These are phyloP conservation scores for Xylaria sp. DNA, from an alignment of 2,329 filamentous ascomycete genomes.

Conservation along the genomic window DNA sequence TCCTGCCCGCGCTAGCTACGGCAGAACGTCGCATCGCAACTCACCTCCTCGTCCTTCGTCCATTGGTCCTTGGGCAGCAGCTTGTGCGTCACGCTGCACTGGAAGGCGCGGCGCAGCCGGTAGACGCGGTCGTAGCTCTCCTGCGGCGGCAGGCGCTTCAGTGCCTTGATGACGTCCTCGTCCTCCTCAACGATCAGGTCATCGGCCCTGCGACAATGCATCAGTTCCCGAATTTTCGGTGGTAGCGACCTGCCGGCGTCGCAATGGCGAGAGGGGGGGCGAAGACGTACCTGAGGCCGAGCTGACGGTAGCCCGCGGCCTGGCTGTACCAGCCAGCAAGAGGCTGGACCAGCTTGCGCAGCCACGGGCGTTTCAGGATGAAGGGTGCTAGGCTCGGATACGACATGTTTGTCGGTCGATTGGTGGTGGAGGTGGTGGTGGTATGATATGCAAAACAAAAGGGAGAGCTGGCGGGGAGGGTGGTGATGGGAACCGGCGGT, in stretches of 20 bases:
- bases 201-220: slow-evolving; percentile 69
- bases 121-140: slow-evolving; percentile 96
- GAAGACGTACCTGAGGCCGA: slow-evolving; percentile 76
- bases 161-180: slow-evolving; percentile 81
- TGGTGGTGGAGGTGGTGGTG: slow-evolving; percentile 20
- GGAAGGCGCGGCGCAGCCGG: slow-evolving; percentile 93
- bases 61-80: slow-evolving; percentile 64
- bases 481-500: slow-evolving; percentile 11
- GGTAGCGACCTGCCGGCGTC: not conserved
- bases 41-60: slow-evolving; percentile 60
- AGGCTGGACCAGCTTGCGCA: slow-evolving; percentile 77
- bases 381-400: slow-evolving; percentile 73
- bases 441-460: not conserved
- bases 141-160: slow-evolving; percentile 87
- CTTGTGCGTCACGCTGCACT: slow-evolving; percentile 68
- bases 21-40: slow-evolving; percentile 9
- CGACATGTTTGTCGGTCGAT: slow-evolving; percentile 50
- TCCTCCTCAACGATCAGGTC: slow-evolving; percentile 94
- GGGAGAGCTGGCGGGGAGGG: slow-evolving; percentile 12
- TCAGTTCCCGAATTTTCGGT: slow-evolving; percentile 3
- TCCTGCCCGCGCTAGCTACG: not conserved
- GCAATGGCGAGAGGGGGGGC: slow-evolving; percentile 11
- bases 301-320: slow-evolving; percentile 87
- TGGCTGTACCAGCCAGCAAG: slow-evolving; percentile 87
- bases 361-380: slow-evolving; percentile 83